Evolutionary conservation across 2,329 filamentous ascomycete species (phyloP), one percentile per base, ranked within the genome.

Genomic region (Emmonsiellopsis sp.): DNA sequence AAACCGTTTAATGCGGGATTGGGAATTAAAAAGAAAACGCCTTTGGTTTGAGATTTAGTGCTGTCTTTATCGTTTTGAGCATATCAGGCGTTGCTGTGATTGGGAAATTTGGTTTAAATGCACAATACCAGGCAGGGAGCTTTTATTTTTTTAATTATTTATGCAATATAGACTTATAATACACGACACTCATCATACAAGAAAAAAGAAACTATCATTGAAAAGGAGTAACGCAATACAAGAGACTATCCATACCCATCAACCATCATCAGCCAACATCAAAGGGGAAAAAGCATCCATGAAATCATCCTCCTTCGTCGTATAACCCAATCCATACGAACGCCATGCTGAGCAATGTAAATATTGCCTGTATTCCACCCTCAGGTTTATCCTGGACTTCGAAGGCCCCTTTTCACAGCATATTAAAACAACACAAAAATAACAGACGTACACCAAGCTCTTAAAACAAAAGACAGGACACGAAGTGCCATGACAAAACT

Each of bases 11-110:
- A 83, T 0, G 83, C 85, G 11, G 74, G 84, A 21, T 70, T 95
- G 48, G 90, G 91, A 1, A 91, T 96, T 62, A 96, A 95, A 76
- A 93, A 88, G 77, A 92, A 90, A 71, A 74, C 78, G 13, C 74
- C 79, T 0, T 63, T 84, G 14, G 77, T 82, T 4, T 84, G 39
- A 55, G n/a, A 17, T 33, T 50, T 9, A 13, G 34, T 37, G 31
- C n/a, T 21, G 21, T 45, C 6, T 42, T 14, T 17, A 47, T 9
- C 13, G 17, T 36, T 39, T 27, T 21, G 5, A 27, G 47, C 47
- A 49, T 49, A 42, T 40, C 36, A 13, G 36, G 47, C 17, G 34
- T 39, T 47, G 27, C 13, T 49, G 36, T 7, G 34, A 21, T 32
- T 49, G 21, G 36, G 10, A 4, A 13, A 32, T 32, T 48, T 37